phyloP scores from a whole-genome alignment of 2,329 filamentous ascomycete species.

The Penicillium psychrosexuale region DNA sequence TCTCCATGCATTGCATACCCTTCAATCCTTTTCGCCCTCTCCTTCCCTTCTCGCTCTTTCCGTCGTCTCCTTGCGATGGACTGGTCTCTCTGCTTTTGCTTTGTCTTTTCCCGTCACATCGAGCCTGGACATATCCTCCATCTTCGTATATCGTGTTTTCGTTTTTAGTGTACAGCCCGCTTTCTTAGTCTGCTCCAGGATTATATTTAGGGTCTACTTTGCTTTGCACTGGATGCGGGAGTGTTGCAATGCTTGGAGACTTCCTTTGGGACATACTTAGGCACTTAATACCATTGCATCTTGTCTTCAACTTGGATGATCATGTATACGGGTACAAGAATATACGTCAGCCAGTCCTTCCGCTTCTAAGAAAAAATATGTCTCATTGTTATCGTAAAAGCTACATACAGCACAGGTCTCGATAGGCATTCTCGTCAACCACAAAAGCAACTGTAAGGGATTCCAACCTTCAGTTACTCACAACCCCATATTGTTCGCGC shows the following conservation, averaged over 20 bases:
- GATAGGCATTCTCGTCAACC: not conserved
- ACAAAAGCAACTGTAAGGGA: not conserved
- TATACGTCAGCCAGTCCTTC: not conserved
- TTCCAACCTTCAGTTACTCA: not conserved
- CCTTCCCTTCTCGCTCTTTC: not conserved
- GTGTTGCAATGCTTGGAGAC: conserved; percentile 17
- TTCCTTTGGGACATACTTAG: conserved; percentile 16
- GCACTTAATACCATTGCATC: conserved; percentile 18
- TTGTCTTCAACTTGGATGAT: not conserved
- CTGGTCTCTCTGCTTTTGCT: conserved; percentile 7
- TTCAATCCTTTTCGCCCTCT: not conserved
- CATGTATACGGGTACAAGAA: not conserved
- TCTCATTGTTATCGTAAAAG: conserved; percentile 5
- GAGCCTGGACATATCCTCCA: conserved; percentile 20
- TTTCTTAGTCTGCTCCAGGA: conserved; percentile 2
- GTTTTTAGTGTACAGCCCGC: conserved; percentile 10
- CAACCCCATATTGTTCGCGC: not conserved
- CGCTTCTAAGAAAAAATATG: not conserved
- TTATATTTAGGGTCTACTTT: conserved; percentile 4
- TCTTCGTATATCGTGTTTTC: conserved; percentile 16
- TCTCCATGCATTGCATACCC: conserved; percentile 2
- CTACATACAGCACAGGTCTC: not conserved
- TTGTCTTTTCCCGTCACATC: not conserved
- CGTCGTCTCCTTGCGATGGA: conserved; percentile 18
- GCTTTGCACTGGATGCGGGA: conserved; percentile 8